Evolutionary conservation across 179 eudicot genomes (phyloP), one percentile per base, ranked within the genome.

Genomic region (Beta macrorhiza): DNA sequence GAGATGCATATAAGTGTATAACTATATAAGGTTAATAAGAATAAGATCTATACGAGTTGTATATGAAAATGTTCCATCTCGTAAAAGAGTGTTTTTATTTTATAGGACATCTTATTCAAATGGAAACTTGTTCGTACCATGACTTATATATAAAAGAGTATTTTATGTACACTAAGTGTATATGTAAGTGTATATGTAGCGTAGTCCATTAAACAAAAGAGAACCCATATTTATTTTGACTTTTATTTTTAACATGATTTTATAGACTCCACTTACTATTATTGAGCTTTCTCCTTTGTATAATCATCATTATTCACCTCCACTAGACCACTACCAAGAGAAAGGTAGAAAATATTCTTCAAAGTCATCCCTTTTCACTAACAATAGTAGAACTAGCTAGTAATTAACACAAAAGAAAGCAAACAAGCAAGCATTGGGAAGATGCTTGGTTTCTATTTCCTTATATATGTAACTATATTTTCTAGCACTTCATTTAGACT

Each of bases 381-480:
- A 57, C 59, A 82, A 63, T 82, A 59, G 70, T 63, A 49, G 11
- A 22, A 79, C 56, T 61, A 49, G 64, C 47, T 29, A 47, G 76
- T 67, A 79, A 79, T 37, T 47, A 20, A 72, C 76, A 72, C 70
- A 57, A 79, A 79, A 79, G 82, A 47, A 58, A 75, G 45, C 47
- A 29, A 51, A 10, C 67, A 61, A 25, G 22, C 74, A 51, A 49
- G 53, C 53, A 49, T 56, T 53, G 17, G 16, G 12, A 14, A 78
- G 79, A 78, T 78, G 85, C 82, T 72, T 55, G 53, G 69, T 72
- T 74, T 72, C 42, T 57, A 55, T 74, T 72, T 72, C 56, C 74
- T 58, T 55, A 57, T 67, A 76, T n/a, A 37, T 53, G 7, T 29
- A 73, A 55, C 74, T 11, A 75, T 77, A 79, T 79, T 83, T 55